A percentile compares a stretch with the other conserved stretches of the same genome.
Conservation (phyloP, 169 alveolate species). For the Plasmodium chabaudi region DNA sequence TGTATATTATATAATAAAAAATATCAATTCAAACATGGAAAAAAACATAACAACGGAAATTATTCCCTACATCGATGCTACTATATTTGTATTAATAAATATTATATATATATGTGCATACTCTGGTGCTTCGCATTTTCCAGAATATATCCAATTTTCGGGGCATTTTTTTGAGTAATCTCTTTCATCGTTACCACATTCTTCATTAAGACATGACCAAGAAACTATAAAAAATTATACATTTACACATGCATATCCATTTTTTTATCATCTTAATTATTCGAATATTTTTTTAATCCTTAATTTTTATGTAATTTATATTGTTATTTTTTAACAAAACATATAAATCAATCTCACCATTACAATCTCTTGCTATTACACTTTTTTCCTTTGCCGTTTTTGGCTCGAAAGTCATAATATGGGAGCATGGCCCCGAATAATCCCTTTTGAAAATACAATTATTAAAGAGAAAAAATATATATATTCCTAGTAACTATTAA, state of each 20-base stretch:
- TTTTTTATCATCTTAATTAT: slow-evolving; percentile 31
- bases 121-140: slow-evolving; percentile 75
- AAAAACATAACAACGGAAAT: no score
- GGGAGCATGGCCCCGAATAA: slow-evolving; percentile 66
- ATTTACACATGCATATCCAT: neutral
- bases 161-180: slow-evolving; percentile 61
- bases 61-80: no score
- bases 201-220: slow-evolving; percentile 59
- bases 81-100: no score
- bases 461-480: neutral
- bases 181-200: slow-evolving; percentile 55
- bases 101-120: neutral
- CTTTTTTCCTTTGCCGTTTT: slow-evolving; percentile 66
- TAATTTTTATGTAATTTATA: slow-evolving; percentile 35
- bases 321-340: neutral
- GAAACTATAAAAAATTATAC: slow-evolving; percentile 17
- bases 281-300: slow-evolving; percentile 38
- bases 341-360: slow-evolving; percentile 12
- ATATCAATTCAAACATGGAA: no score
- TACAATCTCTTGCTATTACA: slow-evolving; percentile 41
- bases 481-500: slow-evolving; percentile 2
- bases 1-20: no score
- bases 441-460: slow-evolving; percentile 19
- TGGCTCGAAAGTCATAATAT: slow-evolving; percentile 63
- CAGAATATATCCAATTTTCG: slow-evolving; percentile 58